Evolutionary conservation across 139 green algal genomes (phyloP), one percentile per base, ranked within the genome.

Genomic region (Ettlia oleoabundans): DNA sequence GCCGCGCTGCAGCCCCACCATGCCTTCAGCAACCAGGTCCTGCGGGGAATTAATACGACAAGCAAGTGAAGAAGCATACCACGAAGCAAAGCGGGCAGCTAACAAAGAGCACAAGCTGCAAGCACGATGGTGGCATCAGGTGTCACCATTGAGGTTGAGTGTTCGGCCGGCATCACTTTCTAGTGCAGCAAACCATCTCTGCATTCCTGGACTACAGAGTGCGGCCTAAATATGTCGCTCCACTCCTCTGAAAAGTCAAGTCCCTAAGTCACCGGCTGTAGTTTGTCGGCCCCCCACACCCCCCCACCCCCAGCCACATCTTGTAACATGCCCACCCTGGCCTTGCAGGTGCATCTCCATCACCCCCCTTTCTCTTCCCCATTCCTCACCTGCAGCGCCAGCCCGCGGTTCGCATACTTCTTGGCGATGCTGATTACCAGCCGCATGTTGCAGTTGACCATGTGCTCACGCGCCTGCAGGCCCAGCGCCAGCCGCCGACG

Each of bases 391-490:
- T 82, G 78, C 30, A 96, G 81, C 4, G 71, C 70, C 82, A 98
- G 64, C 21, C 92, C 92, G 28, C 86, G 83, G 68, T 88, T 81
- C 24, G 86, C 52, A 88, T 98, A 98, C 78, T 94, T 94, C 74
- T 94, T 92, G 40, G 94, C 95, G 32, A 99, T 92, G 37, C 88
- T 93, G 52, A 97, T 88, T 19, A 99, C 97, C 78, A 99, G 86
- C 52, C 96, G 91, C 84, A 96, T 92, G 92, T 99, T 99, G 82
- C 88, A 88, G 55, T 90, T 83, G 32, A 99, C 84, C 94, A 99
- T 98, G 51, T 89, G 42, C 65, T 92, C 83, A 78, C 95, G 96
- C 61, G 94, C 93, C 32, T 82, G 71, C 47, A 91, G 67, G 22
- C 93, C 91, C 4, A 86, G 84, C 22, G 79, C 32, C 58, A 95